A percentile compares a stretch with the other conserved stretches of the same genome.
Evolutionary conservation across 2,329 filamentous ascomycete species (phyloP).

Genomic region (Claviceps paspali): DNA sequence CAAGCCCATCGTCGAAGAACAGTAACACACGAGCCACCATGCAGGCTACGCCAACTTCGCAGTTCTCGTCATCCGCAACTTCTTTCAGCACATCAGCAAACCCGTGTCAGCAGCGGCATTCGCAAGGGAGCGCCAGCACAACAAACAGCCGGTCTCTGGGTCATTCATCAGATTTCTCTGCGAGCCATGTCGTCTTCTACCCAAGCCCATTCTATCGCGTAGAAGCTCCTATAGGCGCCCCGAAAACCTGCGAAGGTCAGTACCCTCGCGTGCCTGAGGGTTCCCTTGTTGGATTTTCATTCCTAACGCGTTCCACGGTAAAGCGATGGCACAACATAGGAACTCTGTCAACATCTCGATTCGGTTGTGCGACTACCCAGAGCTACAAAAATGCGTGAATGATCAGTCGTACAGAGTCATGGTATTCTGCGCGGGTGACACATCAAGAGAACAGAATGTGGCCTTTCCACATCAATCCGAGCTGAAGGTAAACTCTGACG

Average conservation of each 20-base stretch:
- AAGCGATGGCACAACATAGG: constrained; percentile 40
- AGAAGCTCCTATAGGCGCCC: constrained; percentile 45
- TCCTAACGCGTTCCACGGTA: constrained; percentile 7
- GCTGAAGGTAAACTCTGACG: constrained; percentile 74
- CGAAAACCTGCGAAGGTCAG: constrained; percentile 60
- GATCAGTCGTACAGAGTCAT: constrained; percentile 57
- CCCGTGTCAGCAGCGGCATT: constrained; percentile 6
- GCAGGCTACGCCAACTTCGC: neutral
- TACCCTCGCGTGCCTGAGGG: constrained; percentile 4
- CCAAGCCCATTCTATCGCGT: constrained; percentile 76
- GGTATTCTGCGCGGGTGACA: constrained; percentile 66
- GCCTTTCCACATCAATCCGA: constrained; percentile 87
- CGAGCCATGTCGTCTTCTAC: constrained; percentile 31
- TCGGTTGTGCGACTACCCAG: constrained; percentile 33
- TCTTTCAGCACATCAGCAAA: constrained; percentile 7
- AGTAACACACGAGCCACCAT: constrained; percentile 5
- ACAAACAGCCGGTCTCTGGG: constrained; percentile 10
- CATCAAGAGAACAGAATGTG: constrained; percentile 54
- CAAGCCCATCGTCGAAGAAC: constrained; percentile 12
- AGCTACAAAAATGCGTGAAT: constrained; percentile 37
- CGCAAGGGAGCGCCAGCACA: constrained; percentile 5
- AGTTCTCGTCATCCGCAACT: constrained; percentile 10
- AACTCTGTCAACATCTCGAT: constrained; percentile 32
- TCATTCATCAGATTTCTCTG: constrained; percentile 8
- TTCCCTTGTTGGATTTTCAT: constrained; percentile 15